These are phyloP conservation scores for Penicillium sp. DNA, from an alignment of 2,329 filamentous ascomycete species.

Conservation along the genomic window DNA sequence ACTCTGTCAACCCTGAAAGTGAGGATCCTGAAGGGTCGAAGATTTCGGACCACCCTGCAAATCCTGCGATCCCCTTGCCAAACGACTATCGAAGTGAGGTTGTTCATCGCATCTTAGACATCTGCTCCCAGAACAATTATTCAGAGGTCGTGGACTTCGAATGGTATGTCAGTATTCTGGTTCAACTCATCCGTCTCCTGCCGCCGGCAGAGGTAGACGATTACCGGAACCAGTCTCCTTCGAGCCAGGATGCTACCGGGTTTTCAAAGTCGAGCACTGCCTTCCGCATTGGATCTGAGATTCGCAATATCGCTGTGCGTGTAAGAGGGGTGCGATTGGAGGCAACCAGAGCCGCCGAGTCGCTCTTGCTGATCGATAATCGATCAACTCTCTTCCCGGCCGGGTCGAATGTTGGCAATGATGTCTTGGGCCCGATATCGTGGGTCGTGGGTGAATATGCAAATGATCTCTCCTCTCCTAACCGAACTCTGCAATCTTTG, in stretches of 20 bases:
- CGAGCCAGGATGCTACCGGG: conserved; percentile 14
- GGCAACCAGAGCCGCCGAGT: conserved; percentile 80
- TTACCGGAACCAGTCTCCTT: conserved; percentile 21
- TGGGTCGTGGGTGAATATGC: conserved; percentile 93
- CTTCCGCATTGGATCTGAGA: conserved; percentile 71
- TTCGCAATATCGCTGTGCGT: conserved; percentile 88
- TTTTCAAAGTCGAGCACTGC: conserved; percentile 30
- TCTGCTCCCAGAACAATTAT: conserved; percentile 91
- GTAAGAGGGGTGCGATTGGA: conserved; percentile 80
- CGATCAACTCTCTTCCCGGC: conserved; percentile 59
- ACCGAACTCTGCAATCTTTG: conserved; percentile 72
- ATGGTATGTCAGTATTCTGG: conserved; percentile 92
- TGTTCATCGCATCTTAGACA: conserved; percentile 77
- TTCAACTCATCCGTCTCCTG: conserved; percentile 74
- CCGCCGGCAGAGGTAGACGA: conserved; percentile 33
- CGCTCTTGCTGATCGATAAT: conserved; percentile 64
- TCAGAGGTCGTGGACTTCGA: conserved; percentile 86
- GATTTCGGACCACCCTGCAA: conserved; percentile 39
- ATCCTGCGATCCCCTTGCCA: conserved; percentile 62
- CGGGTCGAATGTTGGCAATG: conserved; percentile 54
- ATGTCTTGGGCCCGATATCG: conserved; percentile 72
- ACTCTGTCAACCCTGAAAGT: conserved; percentile 11
- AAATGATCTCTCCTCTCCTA: conserved; percentile 67
- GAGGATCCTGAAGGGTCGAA: conserved; percentile 2
- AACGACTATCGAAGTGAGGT: conserved; percentile 85